Conservation (phyloP, 345 rosid species). For the Ceriops tagal region DNA sequence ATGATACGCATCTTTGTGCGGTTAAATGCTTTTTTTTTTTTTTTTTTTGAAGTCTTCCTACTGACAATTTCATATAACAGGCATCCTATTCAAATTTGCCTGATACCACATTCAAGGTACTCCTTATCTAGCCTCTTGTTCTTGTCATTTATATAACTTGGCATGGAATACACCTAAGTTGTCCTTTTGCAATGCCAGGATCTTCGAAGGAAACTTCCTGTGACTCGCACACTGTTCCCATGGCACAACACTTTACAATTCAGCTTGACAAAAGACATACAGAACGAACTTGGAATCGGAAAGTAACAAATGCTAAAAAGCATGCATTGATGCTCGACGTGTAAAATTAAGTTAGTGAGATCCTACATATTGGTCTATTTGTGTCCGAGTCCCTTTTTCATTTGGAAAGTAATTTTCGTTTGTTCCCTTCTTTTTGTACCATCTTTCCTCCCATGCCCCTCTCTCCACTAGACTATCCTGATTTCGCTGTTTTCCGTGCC, state of each 20-base stretch:
- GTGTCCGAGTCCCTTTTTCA: too few relatives aligned
- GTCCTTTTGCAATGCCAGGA: slow-evolving; percentile 46
- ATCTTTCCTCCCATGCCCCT: too few relatives aligned
- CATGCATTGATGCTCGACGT: too few relatives aligned
- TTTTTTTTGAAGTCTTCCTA: neutral
- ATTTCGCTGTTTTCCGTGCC: too few relatives aligned
- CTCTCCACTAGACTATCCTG: too few relatives aligned
- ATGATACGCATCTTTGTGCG: slow-evolving; percentile 7
- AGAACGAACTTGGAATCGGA: slow-evolving; percentile 82
- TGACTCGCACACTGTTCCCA: slow-evolving; percentile 88
- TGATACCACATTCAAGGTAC: slow-evolving; percentile 89
- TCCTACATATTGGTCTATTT: too few relatives aligned
- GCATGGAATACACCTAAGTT: neutral
- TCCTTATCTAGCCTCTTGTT: neutral
- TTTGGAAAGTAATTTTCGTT: too few relatives aligned
- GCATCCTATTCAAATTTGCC: slow-evolving; percentile 89
- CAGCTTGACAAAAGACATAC: slow-evolving; percentile 86
- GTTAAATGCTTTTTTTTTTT: slow-evolving; percentile 7
- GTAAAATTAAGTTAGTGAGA: too few relatives aligned
- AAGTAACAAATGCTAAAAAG: slow-evolving; percentile 16
- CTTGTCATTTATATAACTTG: neutral
- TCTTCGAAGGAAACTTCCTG: slow-evolving; percentile 95
- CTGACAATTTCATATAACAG: slow-evolving; percentile 37
- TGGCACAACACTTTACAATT: slow-evolving; percentile 91
- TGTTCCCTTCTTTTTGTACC: too few relatives aligned